A percentile compares a stretch with the other conserved stretches of the same genome.
phyloP scores from a whole-genome alignment of 2,329 filamentous ascomycete species.

The Ophiostoma angusticollis region DNA sequence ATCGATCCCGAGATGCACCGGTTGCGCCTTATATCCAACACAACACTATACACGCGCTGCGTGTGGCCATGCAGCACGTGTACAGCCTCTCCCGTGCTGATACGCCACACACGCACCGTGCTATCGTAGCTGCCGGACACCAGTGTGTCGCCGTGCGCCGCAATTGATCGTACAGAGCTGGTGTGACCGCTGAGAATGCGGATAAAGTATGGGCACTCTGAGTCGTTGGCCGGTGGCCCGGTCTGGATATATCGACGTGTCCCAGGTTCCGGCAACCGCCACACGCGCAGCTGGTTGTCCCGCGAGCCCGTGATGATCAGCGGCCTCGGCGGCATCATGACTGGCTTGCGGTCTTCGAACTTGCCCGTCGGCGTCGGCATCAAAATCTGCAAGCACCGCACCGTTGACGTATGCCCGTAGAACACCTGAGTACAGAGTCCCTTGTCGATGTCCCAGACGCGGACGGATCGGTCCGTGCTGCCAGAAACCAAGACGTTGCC shows the following conservation, averaged over 20 bases:
- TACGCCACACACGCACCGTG: constrained; percentile 91
- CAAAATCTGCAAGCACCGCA: constrained; percentile 87
- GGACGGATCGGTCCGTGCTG: constrained; percentile 90
- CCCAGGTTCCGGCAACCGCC: constrained; percentile 75
- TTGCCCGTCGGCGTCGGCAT: constrained; percentile 71
- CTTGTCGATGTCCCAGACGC: constrained; percentile 97
- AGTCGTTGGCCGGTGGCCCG: constrained; percentile 56
- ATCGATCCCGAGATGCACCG: constrained; percentile 96
- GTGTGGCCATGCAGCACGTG: constrained; percentile 77
- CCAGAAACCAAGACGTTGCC: constrained; percentile 92
- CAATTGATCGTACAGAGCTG: constrained; percentile 91
- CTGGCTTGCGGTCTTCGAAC: constrained; percentile 54
- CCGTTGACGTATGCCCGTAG: constrained; percentile 93
- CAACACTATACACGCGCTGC: constrained; percentile 94
- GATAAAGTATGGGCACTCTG: constrained; percentile 90
- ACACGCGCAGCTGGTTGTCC: constrained; percentile 86
- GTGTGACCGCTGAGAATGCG: constrained; percentile 74
- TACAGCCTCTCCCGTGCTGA: constrained; percentile 81
- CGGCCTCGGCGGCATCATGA: constrained; percentile 88
- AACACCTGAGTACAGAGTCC: constrained; percentile 91
- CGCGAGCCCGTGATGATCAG: constrained; percentile 95
- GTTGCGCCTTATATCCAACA: constrained; percentile 80
- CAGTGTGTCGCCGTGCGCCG: constrained; percentile 87
- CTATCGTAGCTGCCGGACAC: constrained; percentile 96
- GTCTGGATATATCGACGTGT: constrained; percentile 70